A percentile compares a stretch with the other conserved stretches of the same genome.
Evolutionary conservation across 2,329 filamentous ascomycete species (phyloP).

Genomic region (Fusarium irregulare): DNA sequence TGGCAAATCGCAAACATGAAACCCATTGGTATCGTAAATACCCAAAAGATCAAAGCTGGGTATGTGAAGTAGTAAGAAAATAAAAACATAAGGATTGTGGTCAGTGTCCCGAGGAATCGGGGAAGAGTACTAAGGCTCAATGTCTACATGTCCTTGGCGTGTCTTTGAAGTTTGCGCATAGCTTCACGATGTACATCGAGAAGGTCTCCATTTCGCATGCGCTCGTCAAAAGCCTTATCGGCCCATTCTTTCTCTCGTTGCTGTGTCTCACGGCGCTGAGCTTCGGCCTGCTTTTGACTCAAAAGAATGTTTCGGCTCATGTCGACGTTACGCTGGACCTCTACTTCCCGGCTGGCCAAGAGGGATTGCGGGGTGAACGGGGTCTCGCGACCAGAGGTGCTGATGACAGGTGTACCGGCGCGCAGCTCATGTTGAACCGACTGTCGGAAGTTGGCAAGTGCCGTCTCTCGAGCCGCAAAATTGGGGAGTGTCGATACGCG

Average conservation of each 20-base stretch:
- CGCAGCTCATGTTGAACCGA: conserved; percentile 73
- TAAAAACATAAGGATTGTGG: conserved; percentile 18
- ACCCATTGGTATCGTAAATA: conserved; percentile 46
- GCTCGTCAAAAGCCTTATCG: conserved; percentile 75
- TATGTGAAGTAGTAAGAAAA: conserved; percentile 23
- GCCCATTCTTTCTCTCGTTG: conserved; percentile 66
- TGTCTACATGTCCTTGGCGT: conserved; percentile 50
- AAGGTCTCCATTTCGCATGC: conserved; percentile 81
- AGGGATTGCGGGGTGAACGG: conserved; percentile 52
- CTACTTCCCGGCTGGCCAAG: conserved; percentile 52
- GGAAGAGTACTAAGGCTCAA: neutral
- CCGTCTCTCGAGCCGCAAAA: conserved; percentile 63
- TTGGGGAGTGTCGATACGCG: conserved; percentile 58
- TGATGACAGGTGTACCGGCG: conserved; percentile 52
- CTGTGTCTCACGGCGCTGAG: conserved; percentile 68
- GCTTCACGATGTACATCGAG: conserved; percentile 81
- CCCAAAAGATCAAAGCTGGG: conserved; percentile 27
- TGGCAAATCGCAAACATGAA: conserved; percentile 30
- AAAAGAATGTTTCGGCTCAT: conserved; percentile 67
- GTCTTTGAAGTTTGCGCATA: conserved; percentile 79
- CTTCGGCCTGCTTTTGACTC: conserved; percentile 71
- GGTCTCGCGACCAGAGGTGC: conserved; percentile 52
- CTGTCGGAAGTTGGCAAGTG: conserved; percentile 74
- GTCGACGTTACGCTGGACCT: conserved; percentile 63
- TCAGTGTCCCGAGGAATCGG: neutral